Percentiles rank a stretch among this genome's conserved stretches.
phyloP scores from a whole-genome alignment of 352 stramenopile species.

The Pythium brachiatum region DNA sequence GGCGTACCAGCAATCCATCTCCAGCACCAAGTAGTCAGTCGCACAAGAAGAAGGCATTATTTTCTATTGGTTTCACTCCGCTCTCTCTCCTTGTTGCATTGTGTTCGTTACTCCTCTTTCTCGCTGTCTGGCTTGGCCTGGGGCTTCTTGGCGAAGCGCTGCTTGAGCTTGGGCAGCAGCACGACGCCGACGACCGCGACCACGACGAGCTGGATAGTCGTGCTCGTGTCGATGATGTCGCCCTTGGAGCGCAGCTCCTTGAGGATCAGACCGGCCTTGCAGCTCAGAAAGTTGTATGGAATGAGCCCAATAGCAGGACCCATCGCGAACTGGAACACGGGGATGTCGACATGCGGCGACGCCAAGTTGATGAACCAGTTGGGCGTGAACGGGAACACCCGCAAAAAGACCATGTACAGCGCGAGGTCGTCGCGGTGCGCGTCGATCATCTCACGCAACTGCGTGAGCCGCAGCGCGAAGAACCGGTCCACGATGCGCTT shows the following conservation, averaged over 20 bases:
- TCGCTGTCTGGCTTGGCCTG: conserved; percentile 20
- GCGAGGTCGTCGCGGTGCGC: conserved; percentile 67
- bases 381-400: conserved; percentile 80
- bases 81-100: background rate
- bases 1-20: conserved; percentile 48
- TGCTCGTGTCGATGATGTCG: conserved; percentile 79
- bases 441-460: conserved; percentile 56
- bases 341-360: conserved; percentile 70
- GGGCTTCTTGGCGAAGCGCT: conserved; percentile 42
- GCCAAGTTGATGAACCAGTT: conserved; percentile 89
- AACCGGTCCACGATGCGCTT: conserved; percentile 48
- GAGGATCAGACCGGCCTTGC: conserved; percentile 74
- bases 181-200: conserved; percentile 59
- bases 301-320: conserved; percentile 66
- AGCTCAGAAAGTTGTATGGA: conserved; percentile 85
- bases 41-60: background rate
- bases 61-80: background rate
- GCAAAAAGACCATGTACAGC: conserved; percentile 83
- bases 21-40: conserved; percentile 19
- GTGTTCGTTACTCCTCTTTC: conserved; percentile 6
- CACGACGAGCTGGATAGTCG: conserved; percentile 70
- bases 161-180: conserved; percentile 61
- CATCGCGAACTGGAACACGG: conserved; percentile 55
- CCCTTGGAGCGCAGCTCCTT: conserved; percentile 60
- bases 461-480: conserved; percentile 48